These are phyloP conservation scores for Russula emetica DNA, from an alignment of 768 basidiomycete species.

Conservation along the genomic window DNA sequence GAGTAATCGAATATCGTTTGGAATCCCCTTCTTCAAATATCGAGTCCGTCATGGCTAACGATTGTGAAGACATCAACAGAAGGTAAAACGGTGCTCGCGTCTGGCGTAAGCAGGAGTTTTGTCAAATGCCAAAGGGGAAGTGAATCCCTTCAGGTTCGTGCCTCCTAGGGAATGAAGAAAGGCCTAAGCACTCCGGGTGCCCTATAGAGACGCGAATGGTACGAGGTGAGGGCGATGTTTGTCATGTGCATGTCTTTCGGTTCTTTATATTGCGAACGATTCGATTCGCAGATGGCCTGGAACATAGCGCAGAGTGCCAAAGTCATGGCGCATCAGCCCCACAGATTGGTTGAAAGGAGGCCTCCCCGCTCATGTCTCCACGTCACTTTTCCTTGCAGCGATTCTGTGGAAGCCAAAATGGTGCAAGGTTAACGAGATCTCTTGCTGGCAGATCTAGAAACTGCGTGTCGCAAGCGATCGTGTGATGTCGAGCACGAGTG, in stretches of 20 bases:
- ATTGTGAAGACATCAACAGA: background rate
- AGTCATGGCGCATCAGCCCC: background rate
- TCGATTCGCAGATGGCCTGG: background rate
- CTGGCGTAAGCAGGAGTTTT: background rate
- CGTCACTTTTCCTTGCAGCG: background rate
- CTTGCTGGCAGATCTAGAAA: background rate
- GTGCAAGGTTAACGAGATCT: background rate
- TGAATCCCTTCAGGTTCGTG: background rate
- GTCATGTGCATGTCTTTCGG: background rate
- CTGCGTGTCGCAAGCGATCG: background rate
- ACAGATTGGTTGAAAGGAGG: background rate
- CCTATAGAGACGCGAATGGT: background rate
- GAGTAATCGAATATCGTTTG: background rate
- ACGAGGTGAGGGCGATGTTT: background rate
- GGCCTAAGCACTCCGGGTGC: background rate
- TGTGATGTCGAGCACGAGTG: background rate
- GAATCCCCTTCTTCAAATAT: background rate
- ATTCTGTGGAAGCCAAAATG: background rate
- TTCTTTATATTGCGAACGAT: conserved; percentile 2
- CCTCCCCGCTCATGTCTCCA: background rate
- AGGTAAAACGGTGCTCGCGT: background rate
- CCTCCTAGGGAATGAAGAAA: background rate
- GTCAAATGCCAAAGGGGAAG: background rate
- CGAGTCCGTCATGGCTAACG: background rate
- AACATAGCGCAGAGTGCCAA: background rate